Base-by-base conservation (phyloP, 768 basidiomycete genomes). In the Trametes villosa region DNA sequence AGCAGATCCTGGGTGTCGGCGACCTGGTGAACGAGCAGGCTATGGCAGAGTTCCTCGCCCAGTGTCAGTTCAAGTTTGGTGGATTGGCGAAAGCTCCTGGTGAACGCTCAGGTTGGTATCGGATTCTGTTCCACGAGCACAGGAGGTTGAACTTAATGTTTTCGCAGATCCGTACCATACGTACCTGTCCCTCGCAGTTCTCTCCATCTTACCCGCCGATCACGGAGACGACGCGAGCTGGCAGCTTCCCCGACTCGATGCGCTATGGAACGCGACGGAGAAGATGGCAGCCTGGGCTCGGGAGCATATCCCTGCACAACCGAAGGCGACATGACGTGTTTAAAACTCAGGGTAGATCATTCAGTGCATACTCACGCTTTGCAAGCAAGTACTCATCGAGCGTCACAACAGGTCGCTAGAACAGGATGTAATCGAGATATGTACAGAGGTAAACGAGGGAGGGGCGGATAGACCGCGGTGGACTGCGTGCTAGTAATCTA, bases 81-180 rank as follows among this genome's bases (percentile, higher is more conserved):
- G 96, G 96, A 0, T 88, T 98, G 51, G 83, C 88, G 0, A 97
- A 98, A 69, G 84, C 86, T 0, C 91, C 92, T 0, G 87, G 84
- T 18, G 91, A 92, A 63, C 79, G 78, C 64, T 87, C 96, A 59
- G 94, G 94, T 94, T 58, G 62, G 31, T 22, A 78, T 58, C 12
- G 20, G 17, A 22, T 36, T 57, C n/a, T n/a, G n/a, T 45, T 40
- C 26, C 13, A 34, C 18, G 38, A 59, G 29, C 24, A 24, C 26
- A 9, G 17, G 49, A 9, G 20, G 48, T 7, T 33, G 5, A 38
- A 38, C 9, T 47, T 31, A 50, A 53, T 15, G 34, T 30, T 24
- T 61, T 31, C 11, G 24, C 68, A 90, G 96, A 99, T 77, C 94
- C 96, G 0, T 96, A 94, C 69, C 96, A 99, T 68, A 97, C 96